Evolutionary conservation across 129 eudicot species (phyloP).

Genomic region (Calendula officinalis): DNA sequence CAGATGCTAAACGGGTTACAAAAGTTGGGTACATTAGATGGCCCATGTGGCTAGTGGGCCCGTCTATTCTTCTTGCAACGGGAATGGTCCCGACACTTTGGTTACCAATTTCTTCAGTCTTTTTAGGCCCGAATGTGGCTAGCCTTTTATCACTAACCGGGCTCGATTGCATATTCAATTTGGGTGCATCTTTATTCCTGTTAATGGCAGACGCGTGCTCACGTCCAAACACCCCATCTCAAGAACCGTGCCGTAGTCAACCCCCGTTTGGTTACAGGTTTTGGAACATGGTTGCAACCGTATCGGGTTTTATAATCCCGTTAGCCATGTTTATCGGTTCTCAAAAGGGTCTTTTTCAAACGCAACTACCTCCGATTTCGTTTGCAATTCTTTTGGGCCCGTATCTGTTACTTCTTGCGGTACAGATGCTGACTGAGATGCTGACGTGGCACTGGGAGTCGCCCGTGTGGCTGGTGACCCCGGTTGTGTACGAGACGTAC

Average conservation of each 20-base stretch:
- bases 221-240: constrained; percentile 43
- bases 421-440: constrained; percentile 86
- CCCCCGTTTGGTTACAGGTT: constrained; percentile 62
- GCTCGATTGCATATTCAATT: constrained; percentile 86
- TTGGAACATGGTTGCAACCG: constrained; percentile 77
- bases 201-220: constrained; percentile 86
- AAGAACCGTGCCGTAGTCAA: constrained; percentile 38
- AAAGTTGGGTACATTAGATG: constrained; percentile 50
- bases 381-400: constrained; percentile 79
- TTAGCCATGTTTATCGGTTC: constrained; percentile 50
- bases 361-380: constrained; percentile 61
- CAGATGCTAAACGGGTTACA: constrained; percentile 31
- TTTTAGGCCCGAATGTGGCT: constrained; percentile 81
- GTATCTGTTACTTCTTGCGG: constrained; percentile 75
- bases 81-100: constrained; percentile 93
- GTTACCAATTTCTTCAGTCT: constrained; percentile 84
- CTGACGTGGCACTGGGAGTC: constrained; percentile 98
- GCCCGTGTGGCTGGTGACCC: constrained; percentile 92
- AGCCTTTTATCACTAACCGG: constrained; percentile 85
- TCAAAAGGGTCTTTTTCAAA: constrained; percentile 60
- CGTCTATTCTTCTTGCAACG: constrained; percentile 63
- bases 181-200: constrained; percentile 81
- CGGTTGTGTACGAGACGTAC: constrained; percentile 80
- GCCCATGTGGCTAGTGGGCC: constrained; percentile 94
- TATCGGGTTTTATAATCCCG: constrained; percentile 62